These are phyloP conservation scores for Eimeria necatrix DNA, from an alignment of 169 alveolate species.

Conservation along the genomic window DNA sequence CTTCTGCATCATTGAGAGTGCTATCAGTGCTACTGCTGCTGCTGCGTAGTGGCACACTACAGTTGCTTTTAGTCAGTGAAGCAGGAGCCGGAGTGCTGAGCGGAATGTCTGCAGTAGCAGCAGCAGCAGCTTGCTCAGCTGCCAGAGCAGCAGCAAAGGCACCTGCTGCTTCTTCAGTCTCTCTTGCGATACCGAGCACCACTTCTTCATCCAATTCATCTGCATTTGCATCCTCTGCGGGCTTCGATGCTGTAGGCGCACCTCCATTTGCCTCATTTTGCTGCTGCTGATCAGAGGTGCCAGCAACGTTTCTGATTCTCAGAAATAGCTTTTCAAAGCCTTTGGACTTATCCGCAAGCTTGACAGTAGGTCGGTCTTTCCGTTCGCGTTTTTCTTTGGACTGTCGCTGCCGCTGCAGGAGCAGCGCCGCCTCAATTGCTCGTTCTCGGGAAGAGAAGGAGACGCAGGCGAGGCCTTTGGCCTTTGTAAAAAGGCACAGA, in stretches of 20 bases:
- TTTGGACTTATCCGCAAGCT: slow-evolving; percentile 41
- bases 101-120: slow-evolving; percentile 9
- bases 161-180: slow-evolving; percentile 65
- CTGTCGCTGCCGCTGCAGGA: slow-evolving; percentile 53
- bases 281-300: slow-evolving; percentile 11
- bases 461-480: slow-evolving; percentile 35
- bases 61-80: neutral
- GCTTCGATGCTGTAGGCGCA: neutral
- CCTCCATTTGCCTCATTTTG: neutral
- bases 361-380: neutral
- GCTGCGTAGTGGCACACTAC: neutral
- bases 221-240: slow-evolving; percentile 14
- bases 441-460: slow-evolving; percentile 76
- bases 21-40: slow-evolving; percentile 44
- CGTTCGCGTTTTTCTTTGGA: no score
- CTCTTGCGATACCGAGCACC: neutral
- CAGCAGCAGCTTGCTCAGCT: slow-evolving; percentile 53
- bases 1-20: neutral
- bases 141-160: slow-evolving; percentile 69
- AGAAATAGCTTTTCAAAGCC: slow-evolving; percentile 4
- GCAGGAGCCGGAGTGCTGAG: neutral
- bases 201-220: slow-evolving; percentile 13
- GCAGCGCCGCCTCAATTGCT: slow-evolving; percentile 72
- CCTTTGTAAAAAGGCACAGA: slow-evolving; percentile 20
- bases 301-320: neutral